Evolutionary conservation across 78 protist species (phyloP), one percentile per base, ranked within the genome.

Genomic region (Chrysochromulina tobinii): DNA sequence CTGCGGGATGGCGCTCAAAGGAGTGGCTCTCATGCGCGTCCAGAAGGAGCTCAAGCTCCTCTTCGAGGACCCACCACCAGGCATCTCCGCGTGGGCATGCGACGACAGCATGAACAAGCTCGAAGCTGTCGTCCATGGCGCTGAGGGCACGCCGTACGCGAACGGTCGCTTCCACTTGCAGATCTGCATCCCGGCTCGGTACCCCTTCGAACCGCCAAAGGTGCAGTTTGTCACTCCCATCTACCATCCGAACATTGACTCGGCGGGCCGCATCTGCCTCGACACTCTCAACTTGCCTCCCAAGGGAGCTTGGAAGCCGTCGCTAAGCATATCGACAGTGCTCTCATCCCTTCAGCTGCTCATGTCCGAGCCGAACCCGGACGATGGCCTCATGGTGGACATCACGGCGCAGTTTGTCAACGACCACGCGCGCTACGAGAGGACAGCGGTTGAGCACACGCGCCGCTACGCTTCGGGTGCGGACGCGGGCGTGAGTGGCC

Each of bases 171-270:
- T 90, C 58, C 27, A 38, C 17, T 48, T 90, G 48, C 54, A 54
- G 83, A 3, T 90, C 48, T 5, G 1, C 61, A 18, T 90, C 3
- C 92, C 92, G 3, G 79, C 59, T n/a, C 95, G 97, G 23, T 97
- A 97, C 72, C 99, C 99, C 0, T 91, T 96, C 68, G 96, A 94
- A 81, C 98, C 98, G 23, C 99, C 99, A 0, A 89, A 93, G 84
- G 94, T 96, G 14, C 8, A 3, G 21, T 97, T 96, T 69, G 48
- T 69, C 50, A 97, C 99, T 23, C 96, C 97, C 14, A 91, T 97
- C 59, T 96, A 95, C 61, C 99, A 97, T 90, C 99, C 99, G 20
- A 97, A 97, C 92, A 95, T 97, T 54, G 99, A 97, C 89, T 21
- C 67, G 7, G 92, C 93, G 27, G 99, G 99, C 3, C 69, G 97